These are phyloP conservation scores for Termitomyces sp. DNA, from an alignment of 768 basidiomycete genomes.

Conservation along the genomic window DNA sequence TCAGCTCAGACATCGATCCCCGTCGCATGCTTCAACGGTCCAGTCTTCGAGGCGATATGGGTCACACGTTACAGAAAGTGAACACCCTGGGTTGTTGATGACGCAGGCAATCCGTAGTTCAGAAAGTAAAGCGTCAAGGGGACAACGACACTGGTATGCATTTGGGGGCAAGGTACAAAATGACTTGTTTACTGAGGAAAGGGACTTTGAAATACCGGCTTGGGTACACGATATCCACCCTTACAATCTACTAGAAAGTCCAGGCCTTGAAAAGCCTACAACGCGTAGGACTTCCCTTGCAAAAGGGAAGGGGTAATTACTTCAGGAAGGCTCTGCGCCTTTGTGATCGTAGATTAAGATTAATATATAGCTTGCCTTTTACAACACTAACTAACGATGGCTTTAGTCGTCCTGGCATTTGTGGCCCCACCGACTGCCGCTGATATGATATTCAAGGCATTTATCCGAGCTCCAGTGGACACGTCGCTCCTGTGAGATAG, in stretches of 20 bases:
- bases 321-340: not conserved
- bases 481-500: conserved; percentile 40
- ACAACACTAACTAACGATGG: conserved; percentile 6
- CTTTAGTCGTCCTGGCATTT: conserved; percentile 4
- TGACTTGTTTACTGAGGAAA: conserved; percentile 34
- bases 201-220: conserved; percentile 52
- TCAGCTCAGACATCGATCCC: conserved; percentile 7
- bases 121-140: conserved; percentile 39
- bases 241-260: not conserved
- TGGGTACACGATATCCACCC: conserved; percentile 34
- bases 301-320: not conserved
- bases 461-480: conserved; percentile 28
- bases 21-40: conserved; percentile 12
- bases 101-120: conserved; percentile 46
- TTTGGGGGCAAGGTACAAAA: conserved; percentile 57
- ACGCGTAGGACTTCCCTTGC: not conserved
- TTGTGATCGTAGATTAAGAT: not conserved
- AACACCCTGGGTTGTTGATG: conserved; percentile 25
- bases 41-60: conserved; percentile 11
- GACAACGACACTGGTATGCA: conserved; percentile 47
- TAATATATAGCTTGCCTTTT: not conserved
- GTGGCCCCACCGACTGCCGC: conserved; percentile 4
- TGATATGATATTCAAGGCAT: conserved; percentile 34
- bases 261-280: not conserved
- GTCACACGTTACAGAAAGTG: conserved; percentile 14